phyloP scores from a whole-genome alignment of 352 stramenopile genomes.

The Elongisporangium senticosum region DNA sequence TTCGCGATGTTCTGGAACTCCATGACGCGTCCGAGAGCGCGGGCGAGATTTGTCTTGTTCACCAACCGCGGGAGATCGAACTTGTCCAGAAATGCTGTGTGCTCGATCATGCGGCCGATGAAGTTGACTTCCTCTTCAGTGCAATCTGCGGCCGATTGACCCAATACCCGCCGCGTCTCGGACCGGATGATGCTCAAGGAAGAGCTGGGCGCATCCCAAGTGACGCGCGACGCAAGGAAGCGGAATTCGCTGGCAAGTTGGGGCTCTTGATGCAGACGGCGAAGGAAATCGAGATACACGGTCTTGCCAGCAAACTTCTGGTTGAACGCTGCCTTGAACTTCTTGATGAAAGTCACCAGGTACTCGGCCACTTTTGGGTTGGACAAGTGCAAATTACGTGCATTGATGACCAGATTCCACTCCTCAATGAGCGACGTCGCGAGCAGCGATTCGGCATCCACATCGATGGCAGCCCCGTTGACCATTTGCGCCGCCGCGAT shows the following conservation, averaged over 20 bases:
- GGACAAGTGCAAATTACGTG: conserved; percentile 50
- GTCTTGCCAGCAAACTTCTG: conserved; percentile 76
- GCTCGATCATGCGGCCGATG: conserved; percentile 51
- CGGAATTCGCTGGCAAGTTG: conserved; percentile 45
- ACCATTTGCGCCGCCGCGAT: conserved; percentile 35
- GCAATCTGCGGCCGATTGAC: conserved; percentile 16
- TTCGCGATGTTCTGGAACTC: conserved; percentile 49
- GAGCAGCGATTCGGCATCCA: conserved; percentile 46
- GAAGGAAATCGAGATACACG: conserved; percentile 64
- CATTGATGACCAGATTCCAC: conserved; percentile 58
- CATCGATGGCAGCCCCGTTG: conserved; percentile 23
- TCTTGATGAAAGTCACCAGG: conserved; percentile 68
- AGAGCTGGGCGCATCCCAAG: conserved; percentile 46
- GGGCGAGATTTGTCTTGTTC: conserved; percentile 44
- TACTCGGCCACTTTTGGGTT: conserved; percentile 64
- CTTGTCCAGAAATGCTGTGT: conserved; percentile 55
- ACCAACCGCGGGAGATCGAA: conserved; percentile 51
- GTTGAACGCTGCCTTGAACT: conserved; percentile 73
- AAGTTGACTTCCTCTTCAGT: conserved; percentile 37
- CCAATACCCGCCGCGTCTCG: conserved; percentile 58
- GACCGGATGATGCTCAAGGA: conserved; percentile 64
- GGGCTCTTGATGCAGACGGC: conserved; percentile 54
- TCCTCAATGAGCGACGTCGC: conserved; percentile 65
- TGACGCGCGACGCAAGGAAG: conserved; percentile 43
- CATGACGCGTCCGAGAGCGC: conserved; percentile 38